Percentiles rank a stretch among this genome's conserved stretches.
These are phyloP conservation scores for Dendrobium nobile DNA, from an alignment of 106 monocot genomes.

Conservation along the genomic window DNA sequence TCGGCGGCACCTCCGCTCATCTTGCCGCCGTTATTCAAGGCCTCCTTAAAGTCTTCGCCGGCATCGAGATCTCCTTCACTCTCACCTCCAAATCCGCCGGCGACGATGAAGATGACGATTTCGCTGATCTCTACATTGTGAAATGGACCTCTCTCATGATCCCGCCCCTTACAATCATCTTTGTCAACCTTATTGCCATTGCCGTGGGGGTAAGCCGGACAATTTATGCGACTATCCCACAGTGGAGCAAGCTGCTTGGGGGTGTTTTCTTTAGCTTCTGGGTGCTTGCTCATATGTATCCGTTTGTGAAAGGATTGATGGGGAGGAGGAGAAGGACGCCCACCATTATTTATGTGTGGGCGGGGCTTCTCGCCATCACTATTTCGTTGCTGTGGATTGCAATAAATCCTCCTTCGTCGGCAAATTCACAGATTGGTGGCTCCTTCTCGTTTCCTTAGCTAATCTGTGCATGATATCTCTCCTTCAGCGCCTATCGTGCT, in stretches of 20 bases:
- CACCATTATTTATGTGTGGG: constrained; percentile 90
- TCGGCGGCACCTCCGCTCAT: constrained; percentile 76
- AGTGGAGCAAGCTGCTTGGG: constrained; percentile 65
- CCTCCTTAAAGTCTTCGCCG: constrained; percentile 79
- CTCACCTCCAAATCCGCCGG: constrained; percentile 88
- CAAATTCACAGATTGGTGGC: constrained; percentile 58
- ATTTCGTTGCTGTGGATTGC: constrained; percentile 95
- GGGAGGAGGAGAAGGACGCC: constrained; percentile 86
- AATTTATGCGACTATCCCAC: constrained; percentile 44
- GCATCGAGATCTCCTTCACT: constrained; percentile 98
- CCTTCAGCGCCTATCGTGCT: not conserved
- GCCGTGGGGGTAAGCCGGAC: constrained; percentile 57
- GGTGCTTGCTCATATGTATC: constrained; percentile 90
- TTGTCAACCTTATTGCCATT: constrained; percentile 64
- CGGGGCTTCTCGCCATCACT: constrained; percentile 82
- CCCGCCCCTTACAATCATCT: constrained; percentile 67
- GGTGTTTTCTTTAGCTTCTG: constrained; percentile 84
- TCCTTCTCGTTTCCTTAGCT: constrained; percentile 54
- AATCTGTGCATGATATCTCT: not conserved
- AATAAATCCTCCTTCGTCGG: constrained; percentile 54
- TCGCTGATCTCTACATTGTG: constrained; percentile 83
- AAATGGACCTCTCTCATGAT: constrained; percentile 96
- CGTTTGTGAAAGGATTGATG: constrained; percentile 91
- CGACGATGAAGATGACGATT: constrained; percentile 88
- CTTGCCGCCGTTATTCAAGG: constrained; percentile 70